A percentile compares a stretch with the other conserved stretches of the same genome.
phyloP scores from a whole-genome alignment of 2,329 filamentous ascomycete genomes.

The Penicillium verrucosum region DNA sequence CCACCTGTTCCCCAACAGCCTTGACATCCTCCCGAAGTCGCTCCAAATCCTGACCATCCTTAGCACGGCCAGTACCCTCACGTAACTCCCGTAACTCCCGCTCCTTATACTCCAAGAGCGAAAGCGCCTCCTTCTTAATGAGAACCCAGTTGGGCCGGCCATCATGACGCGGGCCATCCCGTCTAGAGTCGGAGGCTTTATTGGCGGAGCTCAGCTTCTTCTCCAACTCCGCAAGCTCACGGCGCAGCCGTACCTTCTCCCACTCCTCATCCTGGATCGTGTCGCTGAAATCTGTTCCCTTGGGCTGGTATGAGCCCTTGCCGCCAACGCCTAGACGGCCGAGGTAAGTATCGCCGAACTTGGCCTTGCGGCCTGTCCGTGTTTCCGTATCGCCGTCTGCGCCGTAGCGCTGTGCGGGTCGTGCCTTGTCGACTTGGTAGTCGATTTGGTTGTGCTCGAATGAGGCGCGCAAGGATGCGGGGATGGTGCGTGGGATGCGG shows the following conservation, averaged over 20 bases:
- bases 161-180: slow-evolving; percentile 55
- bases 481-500: slow-evolving; percentile 87
- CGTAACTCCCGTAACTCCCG: slow-evolving; percentile 70
- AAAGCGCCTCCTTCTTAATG: slow-evolving; percentile 90
- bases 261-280: slow-evolving; percentile 87
- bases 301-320: slow-evolving; percentile 72
- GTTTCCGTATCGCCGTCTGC: slow-evolving; percentile 76
- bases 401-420: slow-evolving; percentile 72
- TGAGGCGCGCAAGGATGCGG: slow-evolving; percentile 81
- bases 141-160: slow-evolving; percentile 80
- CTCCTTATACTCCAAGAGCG: slow-evolving; percentile 91
- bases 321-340: slow-evolving; percentile 76
- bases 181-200: slow-evolving; percentile 63
- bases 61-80: slow-evolving; percentile 53
- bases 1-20: slow-evolving; percentile 90
- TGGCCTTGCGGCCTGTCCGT: slow-evolving; percentile 82
- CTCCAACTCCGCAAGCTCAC: slow-evolving; percentile 85
- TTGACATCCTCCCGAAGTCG: slow-evolving; percentile 80
- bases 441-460: slow-evolving; percentile 97
- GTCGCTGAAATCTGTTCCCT: slow-evolving; percentile 84
- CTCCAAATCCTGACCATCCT: slow-evolving; percentile 69
- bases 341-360: slow-evolving; percentile 96
- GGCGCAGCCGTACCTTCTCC: slow-evolving; percentile 94
- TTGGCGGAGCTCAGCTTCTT: slow-evolving; percentile 82
- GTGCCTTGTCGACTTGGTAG: slow-evolving; percentile 81